Conservation (phyloP, 2,329 filamentous ascomycete species). For the Trichoderma sp. region DNA sequence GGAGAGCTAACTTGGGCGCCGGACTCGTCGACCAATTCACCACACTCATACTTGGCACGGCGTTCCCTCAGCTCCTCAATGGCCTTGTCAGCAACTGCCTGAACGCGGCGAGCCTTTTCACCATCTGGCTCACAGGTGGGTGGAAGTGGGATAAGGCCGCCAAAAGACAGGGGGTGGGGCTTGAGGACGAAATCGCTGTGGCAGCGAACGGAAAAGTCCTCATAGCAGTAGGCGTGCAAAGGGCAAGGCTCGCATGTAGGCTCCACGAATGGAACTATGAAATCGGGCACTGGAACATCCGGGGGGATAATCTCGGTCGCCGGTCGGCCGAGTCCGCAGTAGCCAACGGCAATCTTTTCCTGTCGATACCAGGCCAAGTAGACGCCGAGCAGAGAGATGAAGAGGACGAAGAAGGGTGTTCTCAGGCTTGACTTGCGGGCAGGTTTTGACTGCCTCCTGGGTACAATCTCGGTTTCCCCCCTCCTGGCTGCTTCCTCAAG, state of each 20-base stretch:
- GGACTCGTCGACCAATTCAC: conserved; percentile 66
- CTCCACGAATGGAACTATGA: conserved; percentile 68
- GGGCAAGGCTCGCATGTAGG: conserved; percentile 91
- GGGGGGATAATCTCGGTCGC: conserved; percentile 55
- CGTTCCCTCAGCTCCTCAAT: conserved; percentile 84
- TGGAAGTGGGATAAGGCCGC: conserved; percentile 79
- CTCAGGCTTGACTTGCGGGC: conserved; percentile 55
- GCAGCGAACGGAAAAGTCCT: conserved; percentile 75
- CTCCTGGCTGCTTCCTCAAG: conserved; percentile 68
- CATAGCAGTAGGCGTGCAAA: conserved; percentile 84
- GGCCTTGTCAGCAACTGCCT: conserved; percentile 83
- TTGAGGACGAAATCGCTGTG: conserved; percentile 86
- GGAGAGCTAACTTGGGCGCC: conserved; percentile 64
- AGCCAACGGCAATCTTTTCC: conserved; percentile 95
- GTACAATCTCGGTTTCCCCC: conserved; percentile 52
- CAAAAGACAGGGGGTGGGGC: conserved; percentile 79
- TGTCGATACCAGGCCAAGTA: conserved; percentile 86
- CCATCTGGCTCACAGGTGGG: conserved; percentile 95
- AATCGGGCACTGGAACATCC: conserved; percentile 67
- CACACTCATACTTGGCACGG: conserved; percentile 88
- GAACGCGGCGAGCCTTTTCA: conserved; percentile 84
- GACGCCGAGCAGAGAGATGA: conserved; percentile 69
- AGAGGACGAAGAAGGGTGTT: conserved; percentile 71
- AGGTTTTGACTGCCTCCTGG: conserved; percentile 47
- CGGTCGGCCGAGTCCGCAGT: conserved; percentile 80